A percentile compares a stretch with the other conserved stretches of the same genome.
phyloP scores from a whole-genome alignment of 495 filamentous ascomycete genomes.

The Friedmanniomyces endolithicus region DNA sequence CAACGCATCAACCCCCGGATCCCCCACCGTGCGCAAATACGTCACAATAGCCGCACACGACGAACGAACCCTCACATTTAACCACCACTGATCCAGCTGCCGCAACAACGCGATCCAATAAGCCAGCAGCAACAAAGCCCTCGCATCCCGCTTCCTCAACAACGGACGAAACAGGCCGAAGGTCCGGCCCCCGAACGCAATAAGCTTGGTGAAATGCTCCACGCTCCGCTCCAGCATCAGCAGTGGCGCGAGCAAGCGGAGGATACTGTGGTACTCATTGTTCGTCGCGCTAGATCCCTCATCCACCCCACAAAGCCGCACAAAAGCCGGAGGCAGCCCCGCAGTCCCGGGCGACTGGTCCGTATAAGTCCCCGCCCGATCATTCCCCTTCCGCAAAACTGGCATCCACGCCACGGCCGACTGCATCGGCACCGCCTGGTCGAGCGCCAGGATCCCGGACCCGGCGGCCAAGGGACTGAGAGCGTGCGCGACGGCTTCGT shows the following conservation, averaged over 20 bases:
- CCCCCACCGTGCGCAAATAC: not conserved
- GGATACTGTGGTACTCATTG: conserved; percentile 4
- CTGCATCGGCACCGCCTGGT: not conserved
- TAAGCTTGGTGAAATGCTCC: conserved; percentile 1
- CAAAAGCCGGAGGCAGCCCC: conserved; percentile 1
- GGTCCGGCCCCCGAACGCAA: conserved; percentile 4
- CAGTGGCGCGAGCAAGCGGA: not conserved
- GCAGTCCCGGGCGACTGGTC: not conserved
- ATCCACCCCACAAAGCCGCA: not conserved
- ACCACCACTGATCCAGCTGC: conserved; percentile 9
- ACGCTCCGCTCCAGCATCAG: not conserved
- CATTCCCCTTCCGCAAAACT: not conserved
- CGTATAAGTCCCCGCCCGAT: not conserved
- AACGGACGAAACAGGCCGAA: not conserved
- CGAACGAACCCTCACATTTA: not conserved
- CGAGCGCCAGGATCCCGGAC: not conserved
- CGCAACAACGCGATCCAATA: conserved; percentile 3
- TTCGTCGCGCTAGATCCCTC: not conserved
- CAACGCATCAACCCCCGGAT: not conserved
- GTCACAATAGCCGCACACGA: conserved; percentile 2
- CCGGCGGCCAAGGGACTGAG: not conserved
- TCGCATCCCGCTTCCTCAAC: not conserved
- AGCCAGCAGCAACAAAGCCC: not conserved
- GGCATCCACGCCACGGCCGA: not conserved
- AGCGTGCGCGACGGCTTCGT: not conserved